Percentiles rank a stretch among this genome's conserved stretches.
These are phyloP conservation scores for Hypoxylon sp. DNA, from an alignment of 2,329 filamentous ascomycete genomes.

Conservation along the genomic window DNA sequence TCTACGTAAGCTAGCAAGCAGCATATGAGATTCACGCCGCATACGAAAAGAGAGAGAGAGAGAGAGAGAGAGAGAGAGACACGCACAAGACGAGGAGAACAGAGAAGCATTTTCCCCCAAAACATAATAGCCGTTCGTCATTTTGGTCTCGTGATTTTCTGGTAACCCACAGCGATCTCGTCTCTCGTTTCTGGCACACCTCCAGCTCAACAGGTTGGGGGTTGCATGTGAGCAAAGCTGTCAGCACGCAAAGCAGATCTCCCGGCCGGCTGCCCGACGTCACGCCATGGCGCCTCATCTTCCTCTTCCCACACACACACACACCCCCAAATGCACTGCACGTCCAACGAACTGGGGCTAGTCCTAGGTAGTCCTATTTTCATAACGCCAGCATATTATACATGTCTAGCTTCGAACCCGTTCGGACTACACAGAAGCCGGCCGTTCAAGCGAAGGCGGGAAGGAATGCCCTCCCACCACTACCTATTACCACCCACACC, in stretches of 20 bases:
- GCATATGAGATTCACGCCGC: slow-evolving; percentile 36
- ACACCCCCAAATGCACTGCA: neutral
- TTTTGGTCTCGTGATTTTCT: slow-evolving; percentile 41
- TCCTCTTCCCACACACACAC: neutral
- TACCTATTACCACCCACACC: slow-evolving; percentile 8
- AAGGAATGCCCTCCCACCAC: slow-evolving; percentile 23
- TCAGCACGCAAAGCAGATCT: slow-evolving; percentile 43
- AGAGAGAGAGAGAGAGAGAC: slow-evolving; percentile 25
- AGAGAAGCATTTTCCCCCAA: slow-evolving; percentile 23
- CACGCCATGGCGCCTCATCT: slow-evolving; percentile 40
- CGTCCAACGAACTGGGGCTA: slow-evolving; percentile 2
- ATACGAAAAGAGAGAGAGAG: slow-evolving; percentile 28
- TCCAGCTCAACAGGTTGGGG: slow-evolving; percentile 25
- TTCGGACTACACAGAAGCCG: slow-evolving; percentile 13
- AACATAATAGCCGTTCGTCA: slow-evolving; percentile 23
- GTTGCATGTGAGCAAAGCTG: slow-evolving; percentile 40
- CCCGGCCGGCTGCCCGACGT: slow-evolving; percentile 33
- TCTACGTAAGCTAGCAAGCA: slow-evolving; percentile 18
- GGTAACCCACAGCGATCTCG: slow-evolving; percentile 9
- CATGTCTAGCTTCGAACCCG: slow-evolving; percentile 2
- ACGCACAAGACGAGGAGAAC: slow-evolving; percentile 21
- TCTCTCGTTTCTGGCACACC: slow-evolving; percentile 8
- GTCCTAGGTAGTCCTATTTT: slow-evolving; percentile 5
- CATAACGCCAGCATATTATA: slow-evolving; percentile 8
- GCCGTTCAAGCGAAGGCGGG: slow-evolving; percentile 30